Conservation (phyloP, 176 grass and related monocot species). For the Rhynchospora breviuscula region DNA sequence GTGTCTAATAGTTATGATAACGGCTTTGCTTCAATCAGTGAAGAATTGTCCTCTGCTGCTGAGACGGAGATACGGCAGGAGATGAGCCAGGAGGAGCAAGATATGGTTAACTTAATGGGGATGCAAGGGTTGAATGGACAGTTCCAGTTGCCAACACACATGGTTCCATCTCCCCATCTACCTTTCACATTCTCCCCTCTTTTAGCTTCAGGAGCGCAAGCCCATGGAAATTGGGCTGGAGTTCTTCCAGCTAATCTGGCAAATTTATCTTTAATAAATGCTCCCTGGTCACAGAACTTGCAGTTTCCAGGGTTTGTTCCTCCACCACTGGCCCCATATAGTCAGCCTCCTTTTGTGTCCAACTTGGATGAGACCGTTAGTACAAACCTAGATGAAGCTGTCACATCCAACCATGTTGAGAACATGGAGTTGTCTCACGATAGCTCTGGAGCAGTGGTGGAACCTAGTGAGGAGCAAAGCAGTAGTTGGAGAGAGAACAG, state of each 20-base stretch:
- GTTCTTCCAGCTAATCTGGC: slow-evolving; percentile 45
- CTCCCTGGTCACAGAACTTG: slow-evolving; percentile 53
- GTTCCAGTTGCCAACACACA: slow-evolving; percentile 54
- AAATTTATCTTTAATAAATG: slow-evolving; percentile 43
- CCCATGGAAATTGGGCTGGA: slow-evolving; percentile 49
- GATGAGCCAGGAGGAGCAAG: slow-evolving; percentile 60
- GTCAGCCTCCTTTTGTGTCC: slow-evolving; percentile 35
- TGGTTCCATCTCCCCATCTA: slow-evolving; percentile 33
- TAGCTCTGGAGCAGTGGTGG: slow-evolving; percentile 34
- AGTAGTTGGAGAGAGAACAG: slow-evolving; percentile 42
- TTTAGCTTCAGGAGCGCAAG: slow-evolving; percentile 40
- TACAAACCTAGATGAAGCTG: slow-evolving; percentile 30
- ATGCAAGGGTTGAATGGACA: slow-evolving; percentile 72
- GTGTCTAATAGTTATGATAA: slow-evolving; percentile 56
- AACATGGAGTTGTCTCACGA: slow-evolving; percentile 38
- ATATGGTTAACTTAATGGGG: slow-evolving; percentile 65
- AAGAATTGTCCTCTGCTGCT: slow-evolving; percentile 70
- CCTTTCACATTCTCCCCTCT: slow-evolving; percentile 42
- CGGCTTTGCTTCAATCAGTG: slow-evolving; percentile 47
- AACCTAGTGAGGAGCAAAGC: slow-evolving; percentile 33
- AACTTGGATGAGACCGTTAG: slow-evolving; percentile 40
- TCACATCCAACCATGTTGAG: slow-evolving; percentile 35
- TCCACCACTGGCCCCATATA: slow-evolving; percentile 51
- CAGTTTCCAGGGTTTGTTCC: slow-evolving; percentile 52
- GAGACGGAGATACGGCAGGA: slow-evolving; percentile 51